Evolutionary conservation across 192 early-diverging fungal genomes (phyloP).

Genomic region (Backusella macrospora): DNA sequence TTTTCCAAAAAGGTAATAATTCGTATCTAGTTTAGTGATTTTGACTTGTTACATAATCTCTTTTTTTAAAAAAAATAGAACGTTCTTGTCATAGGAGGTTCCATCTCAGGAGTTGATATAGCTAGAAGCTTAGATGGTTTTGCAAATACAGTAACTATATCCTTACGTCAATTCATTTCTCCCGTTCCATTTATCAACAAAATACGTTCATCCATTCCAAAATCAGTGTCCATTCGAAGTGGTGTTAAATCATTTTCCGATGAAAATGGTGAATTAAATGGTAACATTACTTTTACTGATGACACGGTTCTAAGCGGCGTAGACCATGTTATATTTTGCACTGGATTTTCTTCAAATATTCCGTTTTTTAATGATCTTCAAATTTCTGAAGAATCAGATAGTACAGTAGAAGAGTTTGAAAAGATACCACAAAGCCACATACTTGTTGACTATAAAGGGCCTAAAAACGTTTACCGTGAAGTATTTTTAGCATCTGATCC

Average conservation of each 20-base stretch:
- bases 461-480: slow-evolving; percentile 14
- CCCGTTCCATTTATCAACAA: background rate
- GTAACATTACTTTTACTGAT: slow-evolving; percentile 52
- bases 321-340: slow-evolving; percentile 64
- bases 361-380: slow-evolving; percentile 47
- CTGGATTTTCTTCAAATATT: slow-evolving; percentile 60
- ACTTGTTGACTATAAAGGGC: background rate
- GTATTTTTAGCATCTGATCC: slow-evolving; percentile 33
- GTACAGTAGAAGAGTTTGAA: background rate
- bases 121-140: slow-evolving; percentile 2
- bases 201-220: slow-evolving; percentile 17
- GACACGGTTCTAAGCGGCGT: slow-evolving; percentile 51
- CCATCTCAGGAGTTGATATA: slow-evolving; percentile 27
- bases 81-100: slow-evolving; percentile 22
- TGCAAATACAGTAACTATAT: slow-evolving; percentile 24
- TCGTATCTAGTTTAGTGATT: background rate
- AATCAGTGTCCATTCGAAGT: background rate
- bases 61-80: slow-evolving; percentile 16
- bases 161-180: slow-evolving; percentile 13
- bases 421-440: background rate
- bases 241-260: slow-evolving; percentile 14
- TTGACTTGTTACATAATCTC: background rate
- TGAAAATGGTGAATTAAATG: slow-evolving; percentile 18
- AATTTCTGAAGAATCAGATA: background rate
- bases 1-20: slow-evolving; percentile 24